These are phyloP conservation scores for Epichloe festucae DNA, from an alignment of 2,329 filamentous ascomycete genomes.

Conservation along the genomic window DNA sequence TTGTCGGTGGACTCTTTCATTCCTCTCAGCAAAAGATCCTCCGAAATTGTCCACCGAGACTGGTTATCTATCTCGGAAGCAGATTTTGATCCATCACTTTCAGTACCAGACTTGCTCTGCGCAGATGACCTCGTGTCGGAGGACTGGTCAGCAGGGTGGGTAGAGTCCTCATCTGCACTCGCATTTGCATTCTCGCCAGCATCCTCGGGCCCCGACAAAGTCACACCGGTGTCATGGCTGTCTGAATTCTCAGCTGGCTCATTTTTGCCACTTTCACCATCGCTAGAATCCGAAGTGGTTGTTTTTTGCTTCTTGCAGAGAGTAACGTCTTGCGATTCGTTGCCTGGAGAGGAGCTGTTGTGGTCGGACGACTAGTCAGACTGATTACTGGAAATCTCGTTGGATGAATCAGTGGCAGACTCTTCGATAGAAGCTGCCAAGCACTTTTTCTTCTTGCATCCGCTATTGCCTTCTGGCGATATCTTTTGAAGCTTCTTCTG, in stretches of 20 bases:
- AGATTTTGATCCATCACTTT: background rate
- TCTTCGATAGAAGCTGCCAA: background rate
- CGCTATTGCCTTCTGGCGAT: background rate
- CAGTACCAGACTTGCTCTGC: too few species aligned
- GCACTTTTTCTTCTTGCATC: background rate
- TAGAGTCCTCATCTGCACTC: too few species aligned
- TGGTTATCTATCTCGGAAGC: background rate
- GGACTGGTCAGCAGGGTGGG: too few species aligned
- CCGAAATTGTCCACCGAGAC: constrained; percentile 20
- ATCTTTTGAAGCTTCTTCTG: background rate
- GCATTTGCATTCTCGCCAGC: too few species aligned
- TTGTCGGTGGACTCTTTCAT: constrained; percentile 19
- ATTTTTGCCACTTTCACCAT: background rate
- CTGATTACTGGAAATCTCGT: background rate
- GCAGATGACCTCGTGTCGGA: too few species aligned
- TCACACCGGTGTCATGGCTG: too few species aligned
- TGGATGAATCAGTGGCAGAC: background rate
- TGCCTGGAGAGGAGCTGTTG: background rate
- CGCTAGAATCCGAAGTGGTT: background rate
- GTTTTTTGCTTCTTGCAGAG: background rate
- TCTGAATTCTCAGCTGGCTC: background rate
- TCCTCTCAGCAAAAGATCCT: constrained; percentile 20
- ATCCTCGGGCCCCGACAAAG: too few species aligned
- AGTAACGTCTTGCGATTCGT: background rate
- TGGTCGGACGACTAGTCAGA: constrained; percentile 1